Conservation (phyloP, 208 protist genomes). For the Crithidia acanthocephali region DNA sequence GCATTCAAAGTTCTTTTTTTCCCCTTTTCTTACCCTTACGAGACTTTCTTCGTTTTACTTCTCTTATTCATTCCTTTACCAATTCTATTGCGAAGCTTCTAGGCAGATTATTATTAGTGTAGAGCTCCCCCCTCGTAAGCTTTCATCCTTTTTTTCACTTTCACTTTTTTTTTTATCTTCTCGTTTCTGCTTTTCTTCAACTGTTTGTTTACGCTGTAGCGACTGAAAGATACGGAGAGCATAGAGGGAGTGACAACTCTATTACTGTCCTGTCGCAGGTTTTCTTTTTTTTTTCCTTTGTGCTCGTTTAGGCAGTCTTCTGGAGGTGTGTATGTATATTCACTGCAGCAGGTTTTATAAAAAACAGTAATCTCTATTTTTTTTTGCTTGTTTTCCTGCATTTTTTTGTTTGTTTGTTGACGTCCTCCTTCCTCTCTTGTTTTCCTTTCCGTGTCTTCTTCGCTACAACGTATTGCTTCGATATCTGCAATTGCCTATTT, state of each 20-base stretch:
- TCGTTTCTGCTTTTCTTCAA: background rate
- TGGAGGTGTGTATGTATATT: background rate
- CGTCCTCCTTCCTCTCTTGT: background rate
- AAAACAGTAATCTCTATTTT: background rate
- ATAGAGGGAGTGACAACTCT: background rate
- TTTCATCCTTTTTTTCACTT: too few species aligned
- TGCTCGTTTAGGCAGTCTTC: background rate
- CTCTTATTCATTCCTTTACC: too few species aligned
- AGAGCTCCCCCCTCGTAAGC: too few species aligned
- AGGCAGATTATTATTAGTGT: too few species aligned
- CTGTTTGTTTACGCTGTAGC: background rate
- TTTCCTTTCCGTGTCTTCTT: background rate
- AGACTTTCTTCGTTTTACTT: too few species aligned
- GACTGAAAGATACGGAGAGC: background rate
- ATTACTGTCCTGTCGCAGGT: background rate
- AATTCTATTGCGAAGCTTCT: too few species aligned
- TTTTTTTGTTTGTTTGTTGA: background rate
- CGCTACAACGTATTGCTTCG: background rate
- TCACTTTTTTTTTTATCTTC: too few species aligned
- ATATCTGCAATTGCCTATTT: slow-evolving; percentile 1
- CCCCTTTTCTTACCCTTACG: too few species aligned
- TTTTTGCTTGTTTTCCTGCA: background rate
- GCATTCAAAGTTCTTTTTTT: too few species aligned
- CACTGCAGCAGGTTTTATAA: background rate
- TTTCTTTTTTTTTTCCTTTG: slow-evolving; percentile 2